phyloP scores from a whole-genome alignment of 192 early-diverging fungal genomes.

The Backusella macrospora region DNA sequence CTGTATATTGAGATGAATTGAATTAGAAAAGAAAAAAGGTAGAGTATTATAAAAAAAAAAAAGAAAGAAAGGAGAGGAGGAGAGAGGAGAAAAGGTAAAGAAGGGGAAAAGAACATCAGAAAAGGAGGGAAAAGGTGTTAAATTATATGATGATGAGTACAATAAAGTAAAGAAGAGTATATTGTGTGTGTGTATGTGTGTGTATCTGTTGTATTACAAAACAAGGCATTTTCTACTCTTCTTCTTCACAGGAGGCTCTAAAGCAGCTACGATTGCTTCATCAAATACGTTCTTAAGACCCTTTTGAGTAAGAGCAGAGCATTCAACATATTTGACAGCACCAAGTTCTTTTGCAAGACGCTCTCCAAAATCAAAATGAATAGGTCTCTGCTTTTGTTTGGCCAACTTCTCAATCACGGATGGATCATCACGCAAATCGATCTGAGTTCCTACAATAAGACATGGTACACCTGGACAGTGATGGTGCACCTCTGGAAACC shows the following conservation, averaged over 20 bases:
- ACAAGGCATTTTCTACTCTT: conserved; percentile 82
- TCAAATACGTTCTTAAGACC: conserved; percentile 94
- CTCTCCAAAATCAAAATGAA: conserved; percentile 79
- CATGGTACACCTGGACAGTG: conserved; percentile 96
- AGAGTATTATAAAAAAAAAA: conserved; percentile 13
- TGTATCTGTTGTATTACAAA: conserved; percentile 53
- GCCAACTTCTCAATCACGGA: conserved; percentile 77
- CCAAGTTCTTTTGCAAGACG: conserved; percentile 79
- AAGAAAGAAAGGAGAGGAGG: conserved; percentile 25
- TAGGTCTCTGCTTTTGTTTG: conserved; percentile 81
- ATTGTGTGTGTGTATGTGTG: neutral
- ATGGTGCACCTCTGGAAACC: conserved; percentile 95
- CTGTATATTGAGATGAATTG: neutral
- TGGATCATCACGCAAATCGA: conserved; percentile 90
- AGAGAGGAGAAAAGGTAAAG: conserved; percentile 3
- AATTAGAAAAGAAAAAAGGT: neutral
- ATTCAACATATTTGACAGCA: conserved; percentile 94
- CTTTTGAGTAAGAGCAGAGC: conserved; percentile 88
- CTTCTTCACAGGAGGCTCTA: conserved; percentile 84
- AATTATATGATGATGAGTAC: conserved; percentile 1
- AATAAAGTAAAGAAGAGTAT: neutral
- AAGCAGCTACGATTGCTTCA: conserved; percentile 95
- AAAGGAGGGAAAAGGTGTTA: neutral
- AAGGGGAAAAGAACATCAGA: conserved; percentile 12
- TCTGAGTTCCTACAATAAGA: conserved; percentile 88